A percentile compares a stretch with the other conserved stretches of the same genome.
Evolutionary conservation across 2,329 filamentous ascomycete genomes (phyloP).

Genomic region (Trichoderma pleuroti): DNA sequence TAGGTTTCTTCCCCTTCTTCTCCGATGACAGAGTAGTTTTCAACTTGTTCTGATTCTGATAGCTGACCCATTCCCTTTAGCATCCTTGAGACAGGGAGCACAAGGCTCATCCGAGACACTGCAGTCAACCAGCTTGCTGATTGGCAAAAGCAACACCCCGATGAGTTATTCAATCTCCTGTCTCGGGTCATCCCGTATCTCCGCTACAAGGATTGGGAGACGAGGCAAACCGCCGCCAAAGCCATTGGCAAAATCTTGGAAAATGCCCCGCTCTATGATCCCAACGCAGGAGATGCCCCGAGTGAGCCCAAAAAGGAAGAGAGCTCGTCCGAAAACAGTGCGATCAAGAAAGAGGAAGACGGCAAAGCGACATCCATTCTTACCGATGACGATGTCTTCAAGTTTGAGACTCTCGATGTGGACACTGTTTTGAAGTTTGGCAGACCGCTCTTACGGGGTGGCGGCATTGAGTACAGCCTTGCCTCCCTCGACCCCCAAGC

Average conservation of each 20-base stretch:
- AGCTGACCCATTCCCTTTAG: constrained; percentile 42
- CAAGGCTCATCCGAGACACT: constrained; percentile 90
- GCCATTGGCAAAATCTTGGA: constrained; percentile 92
- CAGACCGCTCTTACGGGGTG: constrained; percentile 78
- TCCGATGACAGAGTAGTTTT: no score
- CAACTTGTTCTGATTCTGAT: not conserved
- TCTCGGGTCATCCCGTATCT: constrained; percentile 94
- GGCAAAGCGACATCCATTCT: constrained; percentile 44
- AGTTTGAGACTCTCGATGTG: constrained; percentile 72
- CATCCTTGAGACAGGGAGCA: constrained; percentile 95
- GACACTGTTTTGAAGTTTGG: constrained; percentile 77
- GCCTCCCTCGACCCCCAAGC: constrained; percentile 77
- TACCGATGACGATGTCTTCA: constrained; percentile 61
- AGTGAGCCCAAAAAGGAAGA: constrained; percentile 42
- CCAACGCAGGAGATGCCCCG: constrained; percentile 68
- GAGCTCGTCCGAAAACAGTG: constrained; percentile 33
- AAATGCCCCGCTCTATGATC: constrained; percentile 83
- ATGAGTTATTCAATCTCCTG: constrained; percentile 93
- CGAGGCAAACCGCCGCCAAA: constrained; percentile 85
- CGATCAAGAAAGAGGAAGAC: constrained; percentile 63
- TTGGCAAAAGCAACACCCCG: constrained; percentile 95
- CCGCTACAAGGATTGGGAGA: constrained; percentile 95
- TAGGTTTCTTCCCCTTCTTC: constrained; percentile 49
- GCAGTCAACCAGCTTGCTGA: constrained; percentile 95
- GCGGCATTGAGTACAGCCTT: constrained; percentile 80